Evolutionary conservation across 2,329 filamentous ascomycete species (phyloP).

Genomic region (Botrytis elliptica): DNA sequence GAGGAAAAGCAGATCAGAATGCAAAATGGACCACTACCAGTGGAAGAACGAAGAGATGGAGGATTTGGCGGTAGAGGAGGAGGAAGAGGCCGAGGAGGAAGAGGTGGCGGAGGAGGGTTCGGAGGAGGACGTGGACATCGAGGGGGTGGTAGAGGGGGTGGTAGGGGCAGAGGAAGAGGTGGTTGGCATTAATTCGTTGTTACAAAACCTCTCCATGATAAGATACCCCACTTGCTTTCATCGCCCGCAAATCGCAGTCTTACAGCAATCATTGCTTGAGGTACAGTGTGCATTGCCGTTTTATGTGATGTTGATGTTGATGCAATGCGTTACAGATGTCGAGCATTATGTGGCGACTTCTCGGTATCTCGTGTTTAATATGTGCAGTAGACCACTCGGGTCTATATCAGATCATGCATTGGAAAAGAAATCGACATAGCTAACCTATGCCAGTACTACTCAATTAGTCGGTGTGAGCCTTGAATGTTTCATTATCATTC

Average conservation of each 20-base stretch:
- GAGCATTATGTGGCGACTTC: conserved; percentile 1
- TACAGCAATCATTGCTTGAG: background rate
- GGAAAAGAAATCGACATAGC: background rate
- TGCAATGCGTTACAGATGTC: conserved; percentile 13
- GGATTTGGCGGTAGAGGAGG: conserved; percentile 37
- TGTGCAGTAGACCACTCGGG: background rate
- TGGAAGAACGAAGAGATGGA: conserved; percentile 37
- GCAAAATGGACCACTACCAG: conserved; percentile 54
- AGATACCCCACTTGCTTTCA: conserved; percentile 29
- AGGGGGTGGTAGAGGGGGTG: conserved; percentile 30
- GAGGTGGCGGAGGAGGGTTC: conserved; percentile 37
- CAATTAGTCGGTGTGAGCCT: conserved; percentile 2
- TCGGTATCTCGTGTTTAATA: background rate
- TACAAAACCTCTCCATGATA: background rate
- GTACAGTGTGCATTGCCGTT: background rate
- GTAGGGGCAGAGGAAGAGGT: conserved; percentile 18
- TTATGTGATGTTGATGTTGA: background rate
- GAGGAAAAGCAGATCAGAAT: conserved; percentile 65
- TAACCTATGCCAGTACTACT: background rate
- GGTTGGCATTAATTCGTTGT: conserved; percentile 13
- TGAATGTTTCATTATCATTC: background rate
- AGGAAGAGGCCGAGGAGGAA: conserved; percentile 40
- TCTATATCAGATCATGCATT: background rate
- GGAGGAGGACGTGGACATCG: conserved; percentile 39
- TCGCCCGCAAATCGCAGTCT: background rate